Percentiles rank a stretch among this genome's conserved stretches.
phyloP scores from a whole-genome alignment of 2,329 filamentous ascomycete species.

The Fusarium hostae region DNA sequence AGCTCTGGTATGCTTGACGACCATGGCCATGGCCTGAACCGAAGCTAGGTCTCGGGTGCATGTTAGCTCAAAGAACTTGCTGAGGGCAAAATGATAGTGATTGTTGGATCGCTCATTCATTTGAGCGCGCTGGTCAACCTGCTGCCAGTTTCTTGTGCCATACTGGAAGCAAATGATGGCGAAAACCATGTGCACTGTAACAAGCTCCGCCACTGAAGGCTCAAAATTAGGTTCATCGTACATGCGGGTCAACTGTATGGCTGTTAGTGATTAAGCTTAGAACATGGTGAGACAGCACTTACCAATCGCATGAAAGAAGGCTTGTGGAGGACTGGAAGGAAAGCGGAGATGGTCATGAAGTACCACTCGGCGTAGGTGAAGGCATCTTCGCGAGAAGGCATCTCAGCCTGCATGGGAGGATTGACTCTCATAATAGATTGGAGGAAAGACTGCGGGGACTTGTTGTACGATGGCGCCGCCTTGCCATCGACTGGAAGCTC shows the following conservation, averaged over 20 bases:
- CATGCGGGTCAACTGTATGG: constrained; percentile 66
- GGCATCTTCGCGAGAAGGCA: constrained; percentile 73
- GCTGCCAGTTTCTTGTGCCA: constrained; percentile 73
- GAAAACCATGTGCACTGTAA: constrained; percentile 82
- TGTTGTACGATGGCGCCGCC: constrained; percentile 68
- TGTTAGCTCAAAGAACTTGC: constrained; percentile 73
- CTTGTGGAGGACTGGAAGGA: constrained; percentile 80
- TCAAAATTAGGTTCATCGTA: constrained; percentile 76
- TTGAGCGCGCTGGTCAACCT: constrained; percentile 62
- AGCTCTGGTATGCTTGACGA: constrained; percentile 77
- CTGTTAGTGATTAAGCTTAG: constrained; percentile 13
- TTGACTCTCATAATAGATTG: constrained; percentile 72
- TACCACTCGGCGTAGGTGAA: constrained; percentile 80
- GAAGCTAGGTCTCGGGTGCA: constrained; percentile 71
- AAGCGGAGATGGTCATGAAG: constrained; percentile 76
- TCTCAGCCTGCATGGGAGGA: constrained; percentile 63
- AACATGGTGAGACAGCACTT: constrained; percentile 44
- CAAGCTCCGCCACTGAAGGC: constrained; percentile 71
- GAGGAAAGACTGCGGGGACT: constrained; percentile 77
- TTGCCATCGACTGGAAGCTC: constrained; percentile 58
- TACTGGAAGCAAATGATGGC: constrained; percentile 82
- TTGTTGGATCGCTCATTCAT: constrained; percentile 75
- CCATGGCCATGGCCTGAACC: constrained; percentile 78
- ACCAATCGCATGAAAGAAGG: constrained; percentile 77
- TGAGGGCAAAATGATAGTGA: constrained; percentile 81